Percentiles rank a stretch among this genome's conserved stretches.
These are phyloP conservation scores for Hygrophila difformis DNA, from an alignment of 257 asterid genomes.

Conservation along the genomic window DNA sequence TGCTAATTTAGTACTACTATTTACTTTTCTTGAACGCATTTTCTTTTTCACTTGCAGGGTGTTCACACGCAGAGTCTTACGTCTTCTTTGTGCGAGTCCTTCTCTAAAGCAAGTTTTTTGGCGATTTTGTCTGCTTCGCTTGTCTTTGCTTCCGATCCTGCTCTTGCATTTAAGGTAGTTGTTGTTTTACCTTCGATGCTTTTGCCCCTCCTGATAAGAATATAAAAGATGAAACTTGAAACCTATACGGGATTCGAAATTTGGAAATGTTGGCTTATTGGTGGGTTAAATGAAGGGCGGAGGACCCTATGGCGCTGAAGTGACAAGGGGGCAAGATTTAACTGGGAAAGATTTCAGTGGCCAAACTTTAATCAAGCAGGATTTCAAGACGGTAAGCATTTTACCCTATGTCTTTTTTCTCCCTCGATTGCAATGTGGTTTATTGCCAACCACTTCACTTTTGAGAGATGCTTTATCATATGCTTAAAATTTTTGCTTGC, in stretches of 20 bases:
- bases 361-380: slow-evolving; percentile 72
- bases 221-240: too few species aligned
- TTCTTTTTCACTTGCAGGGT: slow-evolving; percentile 24
- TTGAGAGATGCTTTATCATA: too few species aligned
- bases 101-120: slow-evolving; percentile 45
- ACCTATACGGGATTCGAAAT: neutral
- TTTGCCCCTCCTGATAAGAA: too few species aligned
- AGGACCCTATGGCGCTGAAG: slow-evolving; percentile 93
- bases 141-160: slow-evolving; percentile 68
- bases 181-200: neutral
- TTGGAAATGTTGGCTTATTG: slow-evolving; percentile 9
- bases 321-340: slow-evolving; percentile 97
- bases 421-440: too few species aligned
- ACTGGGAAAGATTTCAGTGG: slow-evolving; percentile 87
- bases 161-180: slow-evolving; percentile 92
- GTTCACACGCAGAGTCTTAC: slow-evolving; percentile 17
- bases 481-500: too few species aligned
- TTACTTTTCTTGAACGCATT: neutral
- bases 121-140: slow-evolving; percentile 70
- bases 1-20: neutral
- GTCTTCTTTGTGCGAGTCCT: slow-evolving; percentile 29
- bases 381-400: slow-evolving; percentile 71
- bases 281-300: slow-evolving; percentile 54
- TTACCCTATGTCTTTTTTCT: neutral
- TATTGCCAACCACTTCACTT: too few species aligned